Conservation (phyloP, 148 eudicot species). For the Simmondsia chinensis region DNA sequence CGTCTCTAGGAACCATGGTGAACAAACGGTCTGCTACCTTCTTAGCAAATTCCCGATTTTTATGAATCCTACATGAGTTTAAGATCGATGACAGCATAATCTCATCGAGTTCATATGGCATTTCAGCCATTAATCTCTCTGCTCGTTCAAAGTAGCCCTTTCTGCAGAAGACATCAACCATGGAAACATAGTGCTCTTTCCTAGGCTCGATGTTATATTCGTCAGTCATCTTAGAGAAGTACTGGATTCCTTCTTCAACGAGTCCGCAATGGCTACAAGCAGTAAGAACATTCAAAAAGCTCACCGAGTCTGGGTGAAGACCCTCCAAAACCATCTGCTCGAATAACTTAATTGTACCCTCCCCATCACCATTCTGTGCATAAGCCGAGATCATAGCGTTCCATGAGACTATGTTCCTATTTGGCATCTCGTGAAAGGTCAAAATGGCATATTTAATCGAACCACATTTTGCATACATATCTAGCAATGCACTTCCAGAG, state of each 20-base stretch:
- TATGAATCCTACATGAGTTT: constrained; percentile 57
- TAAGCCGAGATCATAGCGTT: constrained; percentile 69
- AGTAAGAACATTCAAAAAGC: constrained; percentile 53
- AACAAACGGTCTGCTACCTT: constrained; percentile 45
- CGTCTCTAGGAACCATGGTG: constrained; percentile 43
- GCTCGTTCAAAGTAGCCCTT: constrained; percentile 47
- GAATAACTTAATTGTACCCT: constrained; percentile 42
- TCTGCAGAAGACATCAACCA: constrained; percentile 74
- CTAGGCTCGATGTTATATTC: constrained; percentile 37
- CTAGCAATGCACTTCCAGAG: constrained; percentile 62
- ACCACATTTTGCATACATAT: constrained; percentile 87
- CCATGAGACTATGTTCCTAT: constrained; percentile 59
- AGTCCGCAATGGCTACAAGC: constrained; percentile 75
- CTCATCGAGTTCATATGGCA: constrained; percentile 54
- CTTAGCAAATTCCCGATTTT: constrained; percentile 61
- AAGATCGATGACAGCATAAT: constrained; percentile 64
- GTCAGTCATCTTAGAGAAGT: constrained; percentile 41
- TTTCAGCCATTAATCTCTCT: constrained; percentile 38
- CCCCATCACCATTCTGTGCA: constrained; percentile 78
- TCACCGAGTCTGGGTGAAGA: constrained; percentile 54
- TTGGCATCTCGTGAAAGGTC: constrained; percentile 57
- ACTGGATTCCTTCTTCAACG: constrained; percentile 51
- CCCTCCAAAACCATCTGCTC: constrained; percentile 45
- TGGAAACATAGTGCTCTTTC: constrained; percentile 66
- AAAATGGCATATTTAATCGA: constrained; percentile 38